Evolutionary conservation across 2,329 filamentous ascomycete genomes (phyloP).

Genomic region (Colletotrichum sp.): DNA sequence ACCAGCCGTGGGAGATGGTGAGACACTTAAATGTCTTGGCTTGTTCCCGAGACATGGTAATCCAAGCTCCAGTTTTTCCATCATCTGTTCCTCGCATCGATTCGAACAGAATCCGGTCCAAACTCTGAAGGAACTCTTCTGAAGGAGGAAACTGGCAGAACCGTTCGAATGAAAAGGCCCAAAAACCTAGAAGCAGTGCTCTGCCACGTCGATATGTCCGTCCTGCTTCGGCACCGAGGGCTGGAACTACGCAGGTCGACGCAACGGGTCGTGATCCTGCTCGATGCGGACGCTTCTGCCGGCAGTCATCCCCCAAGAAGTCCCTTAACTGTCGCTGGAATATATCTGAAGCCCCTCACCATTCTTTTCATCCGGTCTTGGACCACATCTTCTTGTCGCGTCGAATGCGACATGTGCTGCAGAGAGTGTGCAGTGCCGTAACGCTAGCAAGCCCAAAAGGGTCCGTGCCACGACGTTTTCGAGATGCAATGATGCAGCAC

Average conservation of each 20-base stretch:
- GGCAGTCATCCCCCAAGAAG: not conserved
- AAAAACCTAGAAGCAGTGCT: not conserved
- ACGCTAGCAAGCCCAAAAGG: not conserved
- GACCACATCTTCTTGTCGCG: not conserved
- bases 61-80: constrained; percentile 5
- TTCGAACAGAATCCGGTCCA: not conserved
- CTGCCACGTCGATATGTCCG: not conserved
- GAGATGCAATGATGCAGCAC: not conserved
- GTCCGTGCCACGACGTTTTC: not conserved
- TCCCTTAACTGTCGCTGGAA: not conserved
- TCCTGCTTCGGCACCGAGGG: not conserved
- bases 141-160: not conserved
- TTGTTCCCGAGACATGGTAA: constrained; percentile 7
- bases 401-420: not conserved
- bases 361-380: not conserved
- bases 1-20: constrained; percentile 14
- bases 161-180: not conserved
- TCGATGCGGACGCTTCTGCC: not conserved
- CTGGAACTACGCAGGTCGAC: not conserved
- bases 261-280: not conserved
- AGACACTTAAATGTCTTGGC: constrained; percentile 13
- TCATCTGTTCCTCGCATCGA: not conserved
- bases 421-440: not conserved
- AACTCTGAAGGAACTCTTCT: not conserved
- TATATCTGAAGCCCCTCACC: not conserved